phyloP scores from a whole-genome alignment of 2,329 filamentous ascomycete genomes.

The Hysterium pulicare region DNA sequence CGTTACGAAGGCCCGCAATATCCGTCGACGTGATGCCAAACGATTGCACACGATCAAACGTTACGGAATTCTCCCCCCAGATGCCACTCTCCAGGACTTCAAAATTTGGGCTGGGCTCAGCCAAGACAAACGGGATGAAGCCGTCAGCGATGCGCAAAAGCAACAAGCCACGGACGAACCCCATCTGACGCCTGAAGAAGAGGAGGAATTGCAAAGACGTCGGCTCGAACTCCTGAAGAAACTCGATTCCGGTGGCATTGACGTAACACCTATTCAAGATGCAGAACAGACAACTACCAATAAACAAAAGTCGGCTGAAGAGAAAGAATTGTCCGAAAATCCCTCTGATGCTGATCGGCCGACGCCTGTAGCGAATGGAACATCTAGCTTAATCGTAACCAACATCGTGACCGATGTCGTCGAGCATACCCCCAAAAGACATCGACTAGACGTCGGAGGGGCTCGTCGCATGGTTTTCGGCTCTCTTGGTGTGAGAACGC shows the following conservation, averaged over 20 bases:
- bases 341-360: not conserved
- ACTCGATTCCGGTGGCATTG: constrained; percentile 1
- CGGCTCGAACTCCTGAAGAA: not conserved
- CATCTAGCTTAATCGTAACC: not conserved
- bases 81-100: constrained; percentile 48
- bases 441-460: constrained; percentile 56
- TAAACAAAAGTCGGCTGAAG: not conserved
- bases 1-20: constrained; percentile 52
- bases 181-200: not conserved
- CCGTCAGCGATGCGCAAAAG: not conserved
- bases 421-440: constrained; percentile 21
- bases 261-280: not conserved
- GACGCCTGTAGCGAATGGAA: not conserved
- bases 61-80: constrained; percentile 46
- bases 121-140: not conserved
- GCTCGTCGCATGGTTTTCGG: constrained; percentile 68
- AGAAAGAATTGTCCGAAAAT: not conserved
- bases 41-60: constrained; percentile 49
- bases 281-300: not conserved
- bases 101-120: not conserved
- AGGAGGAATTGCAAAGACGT: not conserved
- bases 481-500: constrained; percentile 65
- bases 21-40: constrained; percentile 47
- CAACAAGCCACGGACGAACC: not conserved
- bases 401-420: not conserved